Percentiles rank a stretch among this genome's conserved stretches.
These are phyloP conservation scores for Xylariaceae sp. DNA, from an alignment of 2,329 filamentous ascomycete genomes.

Conservation along the genomic window DNA sequence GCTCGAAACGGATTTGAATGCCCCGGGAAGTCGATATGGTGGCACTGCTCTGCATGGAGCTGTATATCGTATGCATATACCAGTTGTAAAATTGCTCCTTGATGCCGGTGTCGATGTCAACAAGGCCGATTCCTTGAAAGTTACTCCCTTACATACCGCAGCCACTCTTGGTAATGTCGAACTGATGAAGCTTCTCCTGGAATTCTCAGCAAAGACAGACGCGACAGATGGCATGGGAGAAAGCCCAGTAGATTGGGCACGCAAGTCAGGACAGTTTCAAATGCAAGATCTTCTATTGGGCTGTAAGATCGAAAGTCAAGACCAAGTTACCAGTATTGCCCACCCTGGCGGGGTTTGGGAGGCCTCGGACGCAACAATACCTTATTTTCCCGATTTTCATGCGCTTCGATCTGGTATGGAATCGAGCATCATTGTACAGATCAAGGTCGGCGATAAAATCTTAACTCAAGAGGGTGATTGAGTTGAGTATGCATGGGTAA, in stretches of 20 bases:
- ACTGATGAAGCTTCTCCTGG: not conserved
- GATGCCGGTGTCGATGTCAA: conserved; percentile 7
- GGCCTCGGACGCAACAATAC: not conserved
- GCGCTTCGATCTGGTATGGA: not conserved
- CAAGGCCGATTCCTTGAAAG: not conserved
- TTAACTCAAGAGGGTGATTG: not conserved
- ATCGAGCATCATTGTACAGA: not conserved
- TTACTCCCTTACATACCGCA: conserved; percentile 5
- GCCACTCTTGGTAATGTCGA: conserved; percentile 1
- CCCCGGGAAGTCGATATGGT: conserved; percentile 9
- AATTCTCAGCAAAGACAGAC: not conserved
- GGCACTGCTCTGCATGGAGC: conserved; percentile 15
- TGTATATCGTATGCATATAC: conserved; percentile 1
- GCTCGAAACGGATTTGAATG: not conserved
- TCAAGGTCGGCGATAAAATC: not conserved
- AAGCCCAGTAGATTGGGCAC: conserved; percentile 6
- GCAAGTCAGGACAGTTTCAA: conserved; percentile 1
- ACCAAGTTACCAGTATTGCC: too few species aligned
- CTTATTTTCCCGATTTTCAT: not conserved
- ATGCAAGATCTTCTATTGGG: too few species aligned
- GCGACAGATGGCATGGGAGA: conserved; percentile 4
- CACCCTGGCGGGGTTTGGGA: not conserved
- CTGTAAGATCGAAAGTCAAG: too few species aligned
- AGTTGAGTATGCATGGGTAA: too few species aligned
- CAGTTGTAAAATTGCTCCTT: conserved; percentile 6